Base-by-base conservation (phyloP, 2,329 filamentous ascomycete genomes). In the Cryphonectria naterciae region DNA sequence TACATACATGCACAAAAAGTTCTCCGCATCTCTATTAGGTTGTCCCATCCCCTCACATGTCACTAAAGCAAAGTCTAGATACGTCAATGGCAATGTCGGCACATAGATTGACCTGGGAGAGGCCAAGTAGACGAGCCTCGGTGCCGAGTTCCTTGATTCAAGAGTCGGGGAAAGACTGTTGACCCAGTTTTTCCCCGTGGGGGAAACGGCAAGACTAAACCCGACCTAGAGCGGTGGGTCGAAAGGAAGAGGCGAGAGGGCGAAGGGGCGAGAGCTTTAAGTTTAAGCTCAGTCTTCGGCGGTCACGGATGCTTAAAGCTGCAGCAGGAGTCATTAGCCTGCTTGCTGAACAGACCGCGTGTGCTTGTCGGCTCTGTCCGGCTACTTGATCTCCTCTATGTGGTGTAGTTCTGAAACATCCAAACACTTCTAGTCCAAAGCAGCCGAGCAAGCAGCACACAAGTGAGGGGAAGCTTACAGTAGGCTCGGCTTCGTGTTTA, bases 161-260 rank as follows among this genome's bases (percentile, higher is more conserved):
- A 25, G 52, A 28, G 10, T 32, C 4, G 25, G n/a, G 10, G 22
- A n/a, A 25, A 13, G 41, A 35, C 37, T 8, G 2, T 19, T 49
- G 41, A 32, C 41, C 62, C 62, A 52, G 62, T 32, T 65, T 46
- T 65, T 13, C 62, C 62, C 62, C 62, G 22, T 37, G 62, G 62
- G 62, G 41, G 35, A 35, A 10, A 58, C 54, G 7, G 28, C 54
- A 15, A 49, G 25, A 58, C 54, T 35, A 58, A 28, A 6, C 54
- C 54, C 52, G n/a, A 13, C 39, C 10, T 39, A 41, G 13, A 35
- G 6, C 35, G 62, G 11, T 65, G 15, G 41, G 39, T 43, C 37
- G 25, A 19, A 32, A 28, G 25, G 62, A 64, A 41, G 35, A 41
- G 41, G 61, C 41, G 62, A 65, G 35, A 58, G 54, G 28, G 28